These are phyloP conservation scores for Cenchrus fungigraminus DNA, from an alignment of 176 grass and related monocot genomes.

Conservation along the genomic window DNA sequence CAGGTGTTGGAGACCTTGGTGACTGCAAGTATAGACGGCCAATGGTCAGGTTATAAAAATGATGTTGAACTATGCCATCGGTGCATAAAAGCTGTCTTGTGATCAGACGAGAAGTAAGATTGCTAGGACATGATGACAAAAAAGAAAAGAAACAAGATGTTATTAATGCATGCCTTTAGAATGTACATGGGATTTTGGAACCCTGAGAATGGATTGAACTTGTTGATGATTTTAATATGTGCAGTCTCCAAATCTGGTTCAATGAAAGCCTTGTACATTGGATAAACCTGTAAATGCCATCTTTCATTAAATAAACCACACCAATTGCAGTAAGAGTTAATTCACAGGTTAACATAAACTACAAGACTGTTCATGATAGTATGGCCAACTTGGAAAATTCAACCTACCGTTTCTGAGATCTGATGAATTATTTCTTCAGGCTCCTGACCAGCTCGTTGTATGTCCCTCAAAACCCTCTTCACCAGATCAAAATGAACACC, in stretches of 20 bases:
- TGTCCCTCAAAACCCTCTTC: constrained; percentile 96
- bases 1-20: constrained; percentile 53
- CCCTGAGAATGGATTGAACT: constrained; percentile 64
- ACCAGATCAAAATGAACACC: constrained; percentile 99
- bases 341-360: constrained; percentile 28
- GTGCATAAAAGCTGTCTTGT: constrained; percentile 1
- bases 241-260: constrained; percentile 90
- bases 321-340: not conserved
- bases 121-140: not conserved
- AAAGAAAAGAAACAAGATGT: constrained; percentile 2
- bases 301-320: constrained; percentile 42
- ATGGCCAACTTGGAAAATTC: constrained; percentile 34
- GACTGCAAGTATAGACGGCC: constrained; percentile 57
- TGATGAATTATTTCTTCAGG: constrained; percentile 99
- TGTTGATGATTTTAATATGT: constrained; percentile 95
- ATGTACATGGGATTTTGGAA: constrained; percentile 99
- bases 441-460: constrained; percentile 95
- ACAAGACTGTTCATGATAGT: not conserved
- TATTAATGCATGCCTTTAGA: constrained; percentile 65
- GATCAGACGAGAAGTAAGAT: not conserved
- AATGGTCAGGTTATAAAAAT: not conserved
- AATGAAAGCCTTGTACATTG: constrained; percentile 99
- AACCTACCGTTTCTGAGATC: constrained; percentile 91
- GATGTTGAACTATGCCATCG: constrained; percentile 5
- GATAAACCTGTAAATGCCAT: constrained; percentile 74